Evolutionary conservation across 2,329 filamentous ascomycete genomes (phyloP), one percentile per base, ranked within the genome.

Genomic region (Trichothecium sympodiale): DNA sequence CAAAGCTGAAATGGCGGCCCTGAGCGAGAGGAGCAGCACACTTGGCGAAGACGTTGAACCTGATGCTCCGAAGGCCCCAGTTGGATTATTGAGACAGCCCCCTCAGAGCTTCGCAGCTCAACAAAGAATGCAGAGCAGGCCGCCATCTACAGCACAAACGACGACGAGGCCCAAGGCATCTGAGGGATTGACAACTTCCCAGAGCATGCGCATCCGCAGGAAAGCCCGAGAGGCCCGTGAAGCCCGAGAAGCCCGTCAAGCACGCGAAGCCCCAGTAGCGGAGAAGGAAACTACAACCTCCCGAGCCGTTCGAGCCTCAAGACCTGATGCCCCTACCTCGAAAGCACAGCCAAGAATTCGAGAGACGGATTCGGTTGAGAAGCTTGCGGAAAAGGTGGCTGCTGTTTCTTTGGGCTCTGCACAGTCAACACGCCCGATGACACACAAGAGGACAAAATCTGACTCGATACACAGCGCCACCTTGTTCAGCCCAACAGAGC

Each of bases 51-150:
- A 25, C 20, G 20, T 10, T 10, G 20, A 25, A 34, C 46, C 29
- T 45, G 52, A 4, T 2, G 20, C 28, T 27, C 59, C 62, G 40
- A 53, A 53, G 34, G 51, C 52, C 2, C 56, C 61, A 0, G 54
- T 61, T 0, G 63, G 62, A 4, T 54, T 74, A 5, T 51, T 76
- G 16, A 62, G 66, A 26, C 69, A 65, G 26, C 71, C 66, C 3
- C 72, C 73, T 8, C 75, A 80, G 49, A 80, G 76, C 49, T 80
- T 79, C 52, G 76, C 76, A 10, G 76, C 76, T 4, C 76, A 80
- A 44, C 76, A 80, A 45, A 60, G 76, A 44, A 71, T 73, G 17
- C 74, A 76, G 41, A 63, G 63, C 43, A 65, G 64, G 38, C 65
- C 71, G 5, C 40, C 30, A 15, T 25, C 52, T 4, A 41, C 48